A percentile compares a stretch with the other conserved stretches of the same genome.
Evolutionary conservation across 2,329 filamentous ascomycete species (phyloP).

Genomic region (Cladosporium colombiae): DNA sequence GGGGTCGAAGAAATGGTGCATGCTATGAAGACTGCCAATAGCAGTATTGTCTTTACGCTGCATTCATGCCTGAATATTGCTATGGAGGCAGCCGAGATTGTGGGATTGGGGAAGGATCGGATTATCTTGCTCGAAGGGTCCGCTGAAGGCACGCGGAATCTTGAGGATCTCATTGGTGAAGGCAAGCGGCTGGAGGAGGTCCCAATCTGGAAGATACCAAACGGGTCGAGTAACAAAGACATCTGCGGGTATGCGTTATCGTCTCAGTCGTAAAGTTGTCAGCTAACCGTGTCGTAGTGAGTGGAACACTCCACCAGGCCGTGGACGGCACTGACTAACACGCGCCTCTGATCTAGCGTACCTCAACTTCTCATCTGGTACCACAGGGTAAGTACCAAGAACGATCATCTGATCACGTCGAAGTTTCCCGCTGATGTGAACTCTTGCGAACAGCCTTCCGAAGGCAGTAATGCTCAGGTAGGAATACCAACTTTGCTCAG

Average conservation of each 20-base stretch:
- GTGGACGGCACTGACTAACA: too few species aligned
- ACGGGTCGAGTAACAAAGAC: constrained; percentile 55
- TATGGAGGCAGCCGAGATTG: constrained; percentile 52
- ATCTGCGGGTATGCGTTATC: constrained; percentile 34
- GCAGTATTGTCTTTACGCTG: constrained; percentile 59
- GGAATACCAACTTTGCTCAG: neutral
- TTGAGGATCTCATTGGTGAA: constrained; percentile 41
- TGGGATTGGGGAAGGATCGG: constrained; percentile 25
- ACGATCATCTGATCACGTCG: too few species aligned
- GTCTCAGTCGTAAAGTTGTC: too few species aligned
- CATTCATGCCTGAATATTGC: constrained; percentile 56
- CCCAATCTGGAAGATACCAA: constrained; percentile 50
- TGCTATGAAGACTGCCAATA: constrained; percentile 58
- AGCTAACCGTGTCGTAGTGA: neutral
- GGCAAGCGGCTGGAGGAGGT: constrained; percentile 35
- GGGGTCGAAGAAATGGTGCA: constrained; percentile 69
- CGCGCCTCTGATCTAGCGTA: too few species aligned
- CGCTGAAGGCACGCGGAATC: neutral
- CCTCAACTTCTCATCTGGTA: constrained; percentile 52
- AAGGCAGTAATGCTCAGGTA: constrained; percentile 49
- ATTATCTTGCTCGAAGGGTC: constrained; percentile 14
- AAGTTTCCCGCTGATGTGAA: too few species aligned
- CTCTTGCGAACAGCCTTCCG: constrained; percentile 36
- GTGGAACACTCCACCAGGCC: too few species aligned
- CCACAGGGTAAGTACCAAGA: constrained; percentile 41